A percentile compares a stretch with the other conserved stretches of the same genome.
phyloP scores from a whole-genome alignment of 164 flowering plant species.

The Saururus chinensis region DNA sequence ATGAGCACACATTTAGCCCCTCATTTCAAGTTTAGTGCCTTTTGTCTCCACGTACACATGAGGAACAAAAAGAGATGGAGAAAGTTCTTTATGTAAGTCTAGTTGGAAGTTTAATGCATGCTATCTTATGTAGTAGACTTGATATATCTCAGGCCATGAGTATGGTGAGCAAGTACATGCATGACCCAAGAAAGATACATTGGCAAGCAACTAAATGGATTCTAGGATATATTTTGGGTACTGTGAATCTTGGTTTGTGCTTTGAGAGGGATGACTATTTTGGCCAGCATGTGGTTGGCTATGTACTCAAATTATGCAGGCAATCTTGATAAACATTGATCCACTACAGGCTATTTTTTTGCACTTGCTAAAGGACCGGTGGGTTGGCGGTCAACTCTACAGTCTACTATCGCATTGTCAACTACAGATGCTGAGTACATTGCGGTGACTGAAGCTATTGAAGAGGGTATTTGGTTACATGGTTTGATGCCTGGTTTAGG shows the following conservation, averaged over 20 bases:
- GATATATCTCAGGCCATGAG: slow-evolving; percentile 1
- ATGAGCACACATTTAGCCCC: neutral
- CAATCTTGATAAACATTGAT: slow-evolving; percentile 1
- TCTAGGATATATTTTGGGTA: neutral
- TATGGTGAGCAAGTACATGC: neutral
- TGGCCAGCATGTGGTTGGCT: neutral
- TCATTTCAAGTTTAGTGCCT: neutral
- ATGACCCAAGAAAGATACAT: neutral
- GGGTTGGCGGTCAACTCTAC: slow-evolving; percentile 3
- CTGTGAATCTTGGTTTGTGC: neutral
- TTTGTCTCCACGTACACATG: neutral
- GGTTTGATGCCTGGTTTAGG: slow-evolving; percentile 1
- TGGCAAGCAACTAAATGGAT: neutral
- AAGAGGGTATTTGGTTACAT: slow-evolving; percentile 1
- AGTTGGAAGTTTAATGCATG: neutral
- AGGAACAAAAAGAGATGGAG: neutral
- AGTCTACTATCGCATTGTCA: neutral
- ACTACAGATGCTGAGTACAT: too few relatives aligned
- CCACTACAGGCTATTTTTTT: neutral
- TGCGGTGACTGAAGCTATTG: neutral
- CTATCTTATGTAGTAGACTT: neutral
- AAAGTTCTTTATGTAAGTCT: neutral
- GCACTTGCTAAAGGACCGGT: neutral
- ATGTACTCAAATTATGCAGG: slow-evolving; percentile 2
- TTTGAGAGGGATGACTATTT: neutral